Evolutionary conservation across 495 filamentous ascomycete genomes (phyloP), one percentile per base, ranked within the genome.

Genomic region (Aspergillus campestris): DNA sequence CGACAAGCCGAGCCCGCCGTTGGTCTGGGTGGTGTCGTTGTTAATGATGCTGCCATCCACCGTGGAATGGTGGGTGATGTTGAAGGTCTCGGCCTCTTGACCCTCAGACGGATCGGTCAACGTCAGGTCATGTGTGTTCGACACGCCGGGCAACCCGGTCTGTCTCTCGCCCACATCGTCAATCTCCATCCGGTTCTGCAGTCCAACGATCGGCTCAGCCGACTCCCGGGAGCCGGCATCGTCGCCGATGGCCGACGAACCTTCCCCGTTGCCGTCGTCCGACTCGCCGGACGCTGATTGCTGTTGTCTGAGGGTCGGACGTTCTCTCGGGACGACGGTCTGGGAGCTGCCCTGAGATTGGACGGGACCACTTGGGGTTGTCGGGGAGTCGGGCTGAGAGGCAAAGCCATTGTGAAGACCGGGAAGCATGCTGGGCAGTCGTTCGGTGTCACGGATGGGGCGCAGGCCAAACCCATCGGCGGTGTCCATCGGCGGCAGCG

Each of bases 341-440:
- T 46, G 76, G 51, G 46, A 65, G 53, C 55, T 70, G 62, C 43
- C 73, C 58, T 49, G 79, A 67, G 51, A 70, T 58, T 57, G 81
- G 56, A 52, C 74, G 8, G 80, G 82, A 33, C 86, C 85, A 41
- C 84, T 76, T 8, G 91, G 92, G 1, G 92, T 98, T 8, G 89
- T 95, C 1, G 92, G 92, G 8, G 91, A 95, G 43, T 88, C 86
- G 1, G 92, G 92, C 56, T 95, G 92, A 7, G 92, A 95, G 18
- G 81, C 76, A 41, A 89, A 69, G 14, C 82, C 82, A 2, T 79
- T 73, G 38, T 86, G 80, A 38, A 86, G 65, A 7, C 82, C 77
- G 2, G 88, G 82, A 29, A 87, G 65, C 80, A 94, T 92, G 45
- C 86, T 91, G 9, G 85, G 85, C 12, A 96, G 74, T 40, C 91